These are phyloP conservation scores for Thelonectria olida DNA, from an alignment of 2,329 filamentous ascomycete species.

Conservation along the genomic window DNA sequence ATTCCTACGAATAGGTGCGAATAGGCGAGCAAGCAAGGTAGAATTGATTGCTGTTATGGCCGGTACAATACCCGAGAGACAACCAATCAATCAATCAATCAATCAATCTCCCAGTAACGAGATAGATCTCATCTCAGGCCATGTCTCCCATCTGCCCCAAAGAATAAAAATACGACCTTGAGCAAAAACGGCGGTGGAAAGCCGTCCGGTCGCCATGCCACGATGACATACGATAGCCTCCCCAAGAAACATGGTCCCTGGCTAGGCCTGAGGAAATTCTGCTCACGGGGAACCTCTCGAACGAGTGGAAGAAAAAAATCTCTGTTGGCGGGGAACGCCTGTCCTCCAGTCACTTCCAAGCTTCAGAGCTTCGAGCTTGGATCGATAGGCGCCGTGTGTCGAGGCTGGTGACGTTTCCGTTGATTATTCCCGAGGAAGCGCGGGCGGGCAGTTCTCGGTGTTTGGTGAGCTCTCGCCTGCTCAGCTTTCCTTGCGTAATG, in stretches of 20 bases:
- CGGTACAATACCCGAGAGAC: no score
- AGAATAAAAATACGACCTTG: not conserved
- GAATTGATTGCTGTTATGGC: no score
- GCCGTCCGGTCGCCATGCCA: not conserved
- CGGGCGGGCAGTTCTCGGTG: conserved; percentile 2
- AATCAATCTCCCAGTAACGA: not conserved
- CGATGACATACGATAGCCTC: conserved; percentile 10
- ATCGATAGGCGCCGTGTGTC: not conserved
- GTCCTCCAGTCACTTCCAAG: not conserved
- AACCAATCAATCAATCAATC: not conserved
- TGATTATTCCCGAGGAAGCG: not conserved
- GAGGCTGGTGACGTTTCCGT: conserved; percentile 6
- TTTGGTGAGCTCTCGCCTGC: not conserved
- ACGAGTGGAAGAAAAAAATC: no score
- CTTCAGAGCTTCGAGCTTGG: conserved; percentile 3
- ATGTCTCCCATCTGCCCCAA: not conserved
- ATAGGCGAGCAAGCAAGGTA: no score
- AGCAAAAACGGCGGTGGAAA: conserved; percentile 8
- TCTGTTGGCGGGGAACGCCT: not conserved
- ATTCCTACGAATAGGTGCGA: no score
- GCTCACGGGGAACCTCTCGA: no score
- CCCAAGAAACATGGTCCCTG: not conserved
- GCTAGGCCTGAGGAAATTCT: no score
- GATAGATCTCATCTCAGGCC: not conserved
- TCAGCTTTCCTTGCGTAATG: no score